Evolutionary conservation across 768 basidiomycete genomes (phyloP).

Genomic region (Lactifluus hygrophoroides): DNA sequence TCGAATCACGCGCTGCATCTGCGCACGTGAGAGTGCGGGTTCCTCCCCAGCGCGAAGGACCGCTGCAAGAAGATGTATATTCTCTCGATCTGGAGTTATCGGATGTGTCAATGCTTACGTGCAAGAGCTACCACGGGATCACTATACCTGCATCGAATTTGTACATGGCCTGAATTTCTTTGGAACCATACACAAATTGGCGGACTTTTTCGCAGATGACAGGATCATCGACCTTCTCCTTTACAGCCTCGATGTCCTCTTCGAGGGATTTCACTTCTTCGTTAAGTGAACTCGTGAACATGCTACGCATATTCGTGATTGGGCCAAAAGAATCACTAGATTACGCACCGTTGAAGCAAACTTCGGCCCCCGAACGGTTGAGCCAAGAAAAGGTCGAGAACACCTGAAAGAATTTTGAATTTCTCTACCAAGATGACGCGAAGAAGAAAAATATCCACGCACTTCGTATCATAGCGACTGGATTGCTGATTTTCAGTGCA

Average conservation of each 20-base stretch:
- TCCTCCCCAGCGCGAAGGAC: conserved; percentile 73
- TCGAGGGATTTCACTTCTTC: conserved; percentile 83
- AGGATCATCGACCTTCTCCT: conserved; percentile 83
- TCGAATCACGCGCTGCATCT: conserved; percentile 72
- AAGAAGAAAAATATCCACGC: conserved; percentile 19
- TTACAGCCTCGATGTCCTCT: conserved; percentile 82
- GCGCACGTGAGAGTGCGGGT: conserved; percentile 65
- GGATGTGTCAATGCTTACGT: not conserved
- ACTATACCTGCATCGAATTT: conserved; percentile 68
- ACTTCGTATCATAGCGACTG: conserved; percentile 93
- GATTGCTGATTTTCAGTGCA: conserved; percentile 87
- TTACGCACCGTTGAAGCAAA: conserved; percentile 70
- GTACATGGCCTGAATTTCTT: conserved; percentile 79
- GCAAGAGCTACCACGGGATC: conserved; percentile 8
- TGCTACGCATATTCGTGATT: conserved; percentile 38
- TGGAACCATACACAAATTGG: conserved; percentile 77
- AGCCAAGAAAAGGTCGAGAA: conserved; percentile 92
- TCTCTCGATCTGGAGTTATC: conserved; percentile 46
- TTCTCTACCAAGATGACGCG: not conserved
- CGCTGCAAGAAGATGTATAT: conserved; percentile 66
- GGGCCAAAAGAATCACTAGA: not conserved
- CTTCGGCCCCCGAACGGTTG: conserved; percentile 94
- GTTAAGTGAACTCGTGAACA: conserved; percentile 88
- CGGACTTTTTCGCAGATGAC: conserved; percentile 82
- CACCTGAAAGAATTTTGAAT: conserved; percentile 29